phyloP scores from a whole-genome alignment of 1,284 basidiomycete species.

The Sporisorium sorghi region DNA sequence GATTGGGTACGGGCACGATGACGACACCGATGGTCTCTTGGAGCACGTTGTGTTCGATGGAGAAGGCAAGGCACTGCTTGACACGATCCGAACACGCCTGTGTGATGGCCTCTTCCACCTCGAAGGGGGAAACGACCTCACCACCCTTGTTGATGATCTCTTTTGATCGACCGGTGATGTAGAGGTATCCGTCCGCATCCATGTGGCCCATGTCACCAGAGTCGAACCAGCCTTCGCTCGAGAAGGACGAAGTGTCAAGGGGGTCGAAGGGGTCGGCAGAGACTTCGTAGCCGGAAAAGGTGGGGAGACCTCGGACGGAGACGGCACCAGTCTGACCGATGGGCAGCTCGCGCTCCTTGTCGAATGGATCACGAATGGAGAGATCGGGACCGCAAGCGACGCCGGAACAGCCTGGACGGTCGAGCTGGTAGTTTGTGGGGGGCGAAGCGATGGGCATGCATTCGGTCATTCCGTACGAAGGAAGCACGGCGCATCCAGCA shows the following conservation, averaged over 20 bases:
- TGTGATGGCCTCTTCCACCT: constrained; percentile 68
- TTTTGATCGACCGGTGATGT: constrained; percentile 69
- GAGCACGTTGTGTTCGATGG: constrained; percentile 68
- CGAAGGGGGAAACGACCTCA: constrained; percentile 69
- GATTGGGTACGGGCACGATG: constrained; percentile 67
- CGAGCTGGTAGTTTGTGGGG: constrained; percentile 67
- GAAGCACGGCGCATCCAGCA: constrained; percentile 63
- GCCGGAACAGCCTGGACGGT: constrained; percentile 68
- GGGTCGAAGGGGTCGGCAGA: constrained; percentile 59
- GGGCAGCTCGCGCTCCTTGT: constrained; percentile 65
- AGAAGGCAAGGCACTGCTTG: constrained; percentile 68
- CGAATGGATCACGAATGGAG: constrained; percentile 67
- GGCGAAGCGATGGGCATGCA: constrained; percentile 70
- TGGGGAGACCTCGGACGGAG: constrained; percentile 67
- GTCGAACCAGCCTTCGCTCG: constrained; percentile 69
- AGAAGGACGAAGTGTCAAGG: constrained; percentile 67
- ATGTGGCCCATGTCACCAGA: constrained; percentile 70
- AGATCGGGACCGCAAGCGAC: constrained; percentile 68
- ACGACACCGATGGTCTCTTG: constrained; percentile 70
- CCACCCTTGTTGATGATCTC: constrained; percentile 70
- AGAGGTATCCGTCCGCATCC: constrained; percentile 69
- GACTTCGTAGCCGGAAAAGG: constrained; percentile 67
- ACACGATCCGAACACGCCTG: constrained; percentile 67
- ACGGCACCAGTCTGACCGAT: constrained; percentile 67
- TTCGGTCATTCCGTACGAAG: constrained; percentile 69